These are phyloP conservation scores for Angomonas ambiguus DNA, from an alignment of 208 protist genomes.

Conservation along the genomic window DNA sequence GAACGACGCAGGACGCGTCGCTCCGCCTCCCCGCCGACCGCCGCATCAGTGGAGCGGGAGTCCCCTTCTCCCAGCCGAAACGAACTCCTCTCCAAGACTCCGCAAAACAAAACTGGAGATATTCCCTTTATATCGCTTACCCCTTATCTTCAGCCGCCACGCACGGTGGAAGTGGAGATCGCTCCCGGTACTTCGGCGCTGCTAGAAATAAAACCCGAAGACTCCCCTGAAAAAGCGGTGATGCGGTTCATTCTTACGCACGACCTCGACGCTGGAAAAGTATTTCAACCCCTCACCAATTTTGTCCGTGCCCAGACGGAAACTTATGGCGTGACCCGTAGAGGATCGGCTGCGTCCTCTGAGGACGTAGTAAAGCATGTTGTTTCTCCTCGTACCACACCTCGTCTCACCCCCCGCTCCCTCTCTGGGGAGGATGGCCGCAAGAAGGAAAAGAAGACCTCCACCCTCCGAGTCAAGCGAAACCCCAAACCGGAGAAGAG, in stretches of 20 bases:
- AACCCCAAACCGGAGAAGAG: not conserved
- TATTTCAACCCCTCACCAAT: not conserved
- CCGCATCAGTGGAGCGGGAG: not conserved
- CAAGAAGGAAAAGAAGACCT: not conserved
- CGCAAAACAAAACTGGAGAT: not conserved
- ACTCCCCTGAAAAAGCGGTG: conserved; percentile 5
- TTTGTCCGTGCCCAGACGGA: conserved; percentile 1
- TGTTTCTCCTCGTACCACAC: too few relatives aligned
- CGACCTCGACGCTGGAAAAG: conserved; percentile 1
- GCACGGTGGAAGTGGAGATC: conserved; percentile 7
- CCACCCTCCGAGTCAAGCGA: not conserved
- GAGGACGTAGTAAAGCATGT: not conserved
- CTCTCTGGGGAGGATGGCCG: not conserved
- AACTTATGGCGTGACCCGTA: not conserved
- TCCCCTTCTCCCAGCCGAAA: not conserved
- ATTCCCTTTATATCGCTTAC: conserved; percentile 9
- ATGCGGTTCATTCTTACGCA: not conserved
- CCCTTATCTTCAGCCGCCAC: not conserved
- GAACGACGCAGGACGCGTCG: not conserved
- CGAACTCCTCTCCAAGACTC: not conserved
- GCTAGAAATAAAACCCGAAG: not conserved
- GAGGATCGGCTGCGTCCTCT: not conserved
- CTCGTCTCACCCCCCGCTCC: too few relatives aligned
- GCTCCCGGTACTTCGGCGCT: not conserved
- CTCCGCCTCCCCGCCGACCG: not conserved